Evolutionary conservation across 2,329 filamentous ascomycete genomes (phyloP), one percentile per base, ranked within the genome.

Genomic region (Trichoderma asperellum): DNA sequence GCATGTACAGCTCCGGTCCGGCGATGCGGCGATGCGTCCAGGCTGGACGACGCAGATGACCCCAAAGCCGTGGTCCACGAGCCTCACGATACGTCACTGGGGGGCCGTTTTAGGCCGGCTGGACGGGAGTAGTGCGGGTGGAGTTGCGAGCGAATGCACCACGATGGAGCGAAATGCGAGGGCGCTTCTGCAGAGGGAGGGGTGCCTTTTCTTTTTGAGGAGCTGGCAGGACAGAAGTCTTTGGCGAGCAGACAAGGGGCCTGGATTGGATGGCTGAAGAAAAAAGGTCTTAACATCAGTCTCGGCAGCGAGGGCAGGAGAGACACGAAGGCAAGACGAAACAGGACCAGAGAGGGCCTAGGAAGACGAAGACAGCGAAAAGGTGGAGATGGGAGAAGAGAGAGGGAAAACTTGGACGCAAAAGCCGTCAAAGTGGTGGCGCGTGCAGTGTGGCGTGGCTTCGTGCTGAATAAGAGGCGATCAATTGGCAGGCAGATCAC

Each of bases 61-160:
- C 70, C 63, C 27, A 58, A 67, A 34, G 29, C 40, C 58, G 65
- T 37, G 61, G 52, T 43, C 64, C 62, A 64, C 70, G 65, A 68
- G 43, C 62, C 68, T 70, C 57, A 58, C 63, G 68, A 70, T 70
- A 70, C 68, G 68, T 70, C 68, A 70, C 68, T 49, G 68, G 47
- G 56, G 55, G 64, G 18, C 56, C 63, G 53, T 21, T 61, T 70
- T 68, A 57, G 59, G 57, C 29, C 37, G 29, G 52, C 64, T 47
- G 47, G 40, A 43, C 40, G 40, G 40, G 16, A 43, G 40, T 53
- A n/a, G 68, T 57, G 53, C 37, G 52, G 34, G 61, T 66, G 60
- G 68, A 69, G 68, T 66, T 64, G 66, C n/a, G 66, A 53, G 40
- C 52, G 62, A 58, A 53, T 55, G 66, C 66, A 62, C 59, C 37